Conservation (phyloP, 73 alveolate genomes). For the Paramecium caudatum region DNA sequence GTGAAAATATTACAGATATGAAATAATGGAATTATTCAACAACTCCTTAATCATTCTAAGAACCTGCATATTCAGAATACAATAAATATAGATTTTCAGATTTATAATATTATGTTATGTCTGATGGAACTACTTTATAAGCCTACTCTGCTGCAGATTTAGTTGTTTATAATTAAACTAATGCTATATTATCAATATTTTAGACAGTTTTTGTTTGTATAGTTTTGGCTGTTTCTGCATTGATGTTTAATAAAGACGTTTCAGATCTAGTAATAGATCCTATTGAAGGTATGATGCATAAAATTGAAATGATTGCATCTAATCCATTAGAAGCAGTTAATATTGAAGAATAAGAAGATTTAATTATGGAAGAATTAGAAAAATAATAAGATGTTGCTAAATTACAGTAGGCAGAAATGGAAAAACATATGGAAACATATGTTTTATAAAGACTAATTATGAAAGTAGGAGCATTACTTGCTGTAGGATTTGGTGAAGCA, state of each 20-base stretch:
- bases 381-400: conserved; percentile 67
- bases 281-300: conserved; percentile 89
- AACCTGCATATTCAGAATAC: conserved; percentile 20
- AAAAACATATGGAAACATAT: conserved; percentile 89
- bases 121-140: neutral
- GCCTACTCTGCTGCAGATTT: conserved; percentile 78
- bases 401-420: conserved; percentile 47
- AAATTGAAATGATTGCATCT: conserved; percentile 86
- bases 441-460: conserved; percentile 92
- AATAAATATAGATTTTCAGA: conserved; percentile 51
- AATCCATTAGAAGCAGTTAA: conserved; percentile 90
- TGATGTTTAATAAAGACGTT: conserved; percentile 86
- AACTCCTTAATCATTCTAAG: neutral
- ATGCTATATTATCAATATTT: conserved; percentile 82
- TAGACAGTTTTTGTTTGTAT: conserved; percentile 84
- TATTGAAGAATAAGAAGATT: conserved; percentile 80
- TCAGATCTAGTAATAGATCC: conserved; percentile 86
- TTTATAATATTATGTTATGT: conserved; percentile 12
- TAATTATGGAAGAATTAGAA: conserved; percentile 68
- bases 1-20: neutral
- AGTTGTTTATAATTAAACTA: conserved; percentile 72
- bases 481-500: conserved; percentile 99
- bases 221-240: conserved; percentile 81
- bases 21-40: neutral
- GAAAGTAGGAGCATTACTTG: conserved; percentile 96